Base-by-base conservation (phyloP, 768 basidiomycete genomes). In the Lyophyllum shimeji region DNA sequence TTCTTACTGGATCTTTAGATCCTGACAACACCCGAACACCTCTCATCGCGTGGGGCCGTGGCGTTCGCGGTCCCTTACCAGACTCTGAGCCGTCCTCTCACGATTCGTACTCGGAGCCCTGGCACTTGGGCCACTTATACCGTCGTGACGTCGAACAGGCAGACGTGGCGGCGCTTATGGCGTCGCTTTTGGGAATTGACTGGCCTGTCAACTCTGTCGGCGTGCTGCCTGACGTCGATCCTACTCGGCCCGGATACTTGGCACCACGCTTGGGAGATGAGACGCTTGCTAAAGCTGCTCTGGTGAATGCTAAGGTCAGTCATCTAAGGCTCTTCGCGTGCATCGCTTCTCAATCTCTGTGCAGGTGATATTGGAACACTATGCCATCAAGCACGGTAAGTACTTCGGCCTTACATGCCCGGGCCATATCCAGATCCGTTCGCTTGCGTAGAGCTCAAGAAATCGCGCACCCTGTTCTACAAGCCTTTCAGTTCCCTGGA, bases 11-110 rank as follows among this genome's bases (percentile, higher is more conserved):
- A n/a, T 24, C 27, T 42, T 39, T 55, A 92, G 90, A 93, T 63
- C 92, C 92, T 0, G 92, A 94, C 65, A 93, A 89, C 62, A 93
- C 92, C 6, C 82, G 90, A 43, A 95, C 93, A 1, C 93, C 93
- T 17, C 76, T 93, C 6, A 76, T 95, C 20, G 84, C 81, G 1
- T 95, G 93, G 93, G 93, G 93, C 0, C 77, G 82, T 33, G 91
- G 91, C 6, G 71, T 93, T 37, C 82, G 90, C 12, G 80, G 82
- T 0, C 89, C 90, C n/a, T 60, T 87, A 0, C 79, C 80, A 11
- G 82, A 87, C 57, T 71, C 72, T 5, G 61, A 61, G 1, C 74
- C 82, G 1, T 82, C 87, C 2, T 87, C 87, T 0, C 87, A 90
- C 52, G 90, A 93, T 61, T 72, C 77, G 0, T 91, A 86, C 65